Evolutionary conservation across 768 basidiomycete genomes (phyloP), one percentile per base, ranked within the genome.

Genomic region (Trametes maxima): DNA sequence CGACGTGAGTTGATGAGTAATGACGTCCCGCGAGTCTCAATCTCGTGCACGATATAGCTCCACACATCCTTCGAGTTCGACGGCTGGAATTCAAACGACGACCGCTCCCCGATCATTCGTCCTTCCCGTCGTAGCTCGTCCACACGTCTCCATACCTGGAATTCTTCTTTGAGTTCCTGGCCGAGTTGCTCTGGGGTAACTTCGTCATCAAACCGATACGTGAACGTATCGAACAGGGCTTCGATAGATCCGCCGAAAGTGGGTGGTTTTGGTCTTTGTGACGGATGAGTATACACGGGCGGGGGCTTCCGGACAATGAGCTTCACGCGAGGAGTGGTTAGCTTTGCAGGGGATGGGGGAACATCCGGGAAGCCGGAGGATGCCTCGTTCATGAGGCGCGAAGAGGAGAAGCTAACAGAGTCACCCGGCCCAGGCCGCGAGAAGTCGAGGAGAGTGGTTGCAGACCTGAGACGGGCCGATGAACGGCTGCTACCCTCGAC

Each of bases 251-350:
- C 77, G 14, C 78, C 79, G 66, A 82, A 80, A 48, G 76, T 76
- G 0, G 86, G 75, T 0, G 75, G 74, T 0, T 82, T 78, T 0
- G 91, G 88, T 12, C 78, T 78, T 69, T 97, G 94, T 13, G 70
- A 70, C 0, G 89, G 93, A 71, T 88, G 82, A 13, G 92, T 84
- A 44, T 85, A 76, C 1, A 76, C 69, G 2, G 84, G 85, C 1
- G 82, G 80, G 7, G 90, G 90, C 13, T 77, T 77, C 40, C 87
- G 82, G 14, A 93, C 87, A 48, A 90, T 80, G 58, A 89, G 77
- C 66, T 80, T 84, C 49, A 92, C 78, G 54, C 90, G 85, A 69
- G 82, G 86, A 59, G 91, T 79, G 33, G 75, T 75, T n/a, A 72
- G 72, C 17, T 67, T 69, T 16, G 68, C 55, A 36, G 68, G 28